Conservation (phyloP, 1,284 basidiomycete genomes). For the Trametes versicolor region DNA sequence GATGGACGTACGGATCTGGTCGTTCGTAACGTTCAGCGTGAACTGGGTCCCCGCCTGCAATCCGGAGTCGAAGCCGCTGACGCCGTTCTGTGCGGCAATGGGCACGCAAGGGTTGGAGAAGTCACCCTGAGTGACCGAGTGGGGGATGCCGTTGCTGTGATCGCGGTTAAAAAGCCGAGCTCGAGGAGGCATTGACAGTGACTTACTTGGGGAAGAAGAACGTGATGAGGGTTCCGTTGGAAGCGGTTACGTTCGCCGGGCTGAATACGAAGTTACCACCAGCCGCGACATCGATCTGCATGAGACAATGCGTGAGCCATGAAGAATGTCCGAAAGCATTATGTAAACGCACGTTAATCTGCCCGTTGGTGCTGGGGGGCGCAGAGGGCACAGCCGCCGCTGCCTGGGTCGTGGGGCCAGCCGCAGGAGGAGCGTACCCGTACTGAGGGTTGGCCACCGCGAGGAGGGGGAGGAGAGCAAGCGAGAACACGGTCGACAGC, state of each 20-base stretch:
- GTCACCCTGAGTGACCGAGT: slow-evolving; percentile 66
- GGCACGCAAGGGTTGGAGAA: slow-evolving; percentile 60
- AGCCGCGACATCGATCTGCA: slow-evolving; percentile 57
- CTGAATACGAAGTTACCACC: slow-evolving; percentile 53
- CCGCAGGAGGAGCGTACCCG: slow-evolving; percentile 44
- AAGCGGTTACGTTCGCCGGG: slow-evolving; percentile 58
- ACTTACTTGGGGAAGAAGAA: slow-evolving; percentile 63
- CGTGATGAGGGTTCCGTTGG: slow-evolving; percentile 58
- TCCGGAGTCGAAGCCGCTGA: slow-evolving; percentile 63
- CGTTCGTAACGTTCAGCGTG: slow-evolving; percentile 61
- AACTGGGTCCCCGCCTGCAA: slow-evolving; percentile 52
- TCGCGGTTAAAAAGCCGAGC: not conserved
- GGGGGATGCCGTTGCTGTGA: slow-evolving; percentile 40
- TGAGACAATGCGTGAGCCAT: slow-evolving; percentile 5
- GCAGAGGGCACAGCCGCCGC: slow-evolving; percentile 51
- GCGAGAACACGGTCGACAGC: slow-evolving; percentile 35
- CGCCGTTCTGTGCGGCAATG: slow-evolving; percentile 50
- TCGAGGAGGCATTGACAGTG: too few species aligned
- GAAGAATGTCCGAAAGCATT: not conserved
- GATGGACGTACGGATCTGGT: slow-evolving; percentile 51
- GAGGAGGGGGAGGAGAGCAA: slow-evolving; percentile 47
- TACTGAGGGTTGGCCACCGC: slow-evolving; percentile 52
- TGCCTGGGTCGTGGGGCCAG: slow-evolving; percentile 35
- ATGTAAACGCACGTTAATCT: slow-evolving; percentile 53
- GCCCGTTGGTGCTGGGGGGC: slow-evolving; percentile 51